These are phyloP conservation scores for Ziziphus jujuba DNA, from an alignment of 306 rosid species.

Conservation along the genomic window DNA sequence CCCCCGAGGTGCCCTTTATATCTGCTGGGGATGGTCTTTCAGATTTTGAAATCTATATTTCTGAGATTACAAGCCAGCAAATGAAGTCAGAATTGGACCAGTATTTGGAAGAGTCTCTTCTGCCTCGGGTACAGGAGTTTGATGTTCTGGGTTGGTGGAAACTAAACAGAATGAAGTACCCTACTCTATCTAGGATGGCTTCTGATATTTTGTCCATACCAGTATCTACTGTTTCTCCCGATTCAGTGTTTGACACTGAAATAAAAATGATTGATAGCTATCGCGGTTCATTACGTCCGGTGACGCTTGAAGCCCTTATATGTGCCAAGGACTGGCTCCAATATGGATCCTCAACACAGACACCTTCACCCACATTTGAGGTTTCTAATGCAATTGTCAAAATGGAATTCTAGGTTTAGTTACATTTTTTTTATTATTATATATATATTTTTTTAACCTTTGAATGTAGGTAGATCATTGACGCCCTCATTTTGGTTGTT, in stretches of 20 bases:
- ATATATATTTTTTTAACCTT: neutral
- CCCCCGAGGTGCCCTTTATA: constrained; percentile 48
- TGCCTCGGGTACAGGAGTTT: constrained; percentile 45
- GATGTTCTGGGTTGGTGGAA: constrained; percentile 88
- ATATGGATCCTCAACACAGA: constrained; percentile 37
- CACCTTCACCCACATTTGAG: constrained; percentile 30
- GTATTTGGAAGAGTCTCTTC: constrained; percentile 73
- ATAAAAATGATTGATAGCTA: constrained; percentile 61
- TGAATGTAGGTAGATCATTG: constrained; percentile 22
- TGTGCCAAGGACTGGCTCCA: constrained; percentile 86
- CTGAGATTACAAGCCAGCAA: constrained; percentile 59
- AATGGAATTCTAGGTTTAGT: constrained; percentile 43
- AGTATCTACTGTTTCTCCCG: constrained; percentile 57
- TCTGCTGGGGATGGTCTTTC: constrained; percentile 55
- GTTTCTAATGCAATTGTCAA: constrained; percentile 47
- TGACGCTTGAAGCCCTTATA: constrained; percentile 77
- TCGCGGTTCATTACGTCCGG: constrained; percentile 52
- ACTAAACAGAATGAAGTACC: constrained; percentile 56
- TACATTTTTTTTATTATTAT: constrained; percentile 13
- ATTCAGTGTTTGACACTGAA: constrained; percentile 67
- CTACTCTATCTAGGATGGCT: constrained; percentile 76
- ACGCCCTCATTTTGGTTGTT: constrained; percentile 10
- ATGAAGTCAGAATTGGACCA: constrained; percentile 82
- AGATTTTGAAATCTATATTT: constrained; percentile 63
- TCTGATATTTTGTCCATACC: constrained; percentile 82